Evolutionary conservation across 2,329 filamentous ascomycete species (phyloP).

Genomic region (Rhexocercosporidium sp.): DNA sequence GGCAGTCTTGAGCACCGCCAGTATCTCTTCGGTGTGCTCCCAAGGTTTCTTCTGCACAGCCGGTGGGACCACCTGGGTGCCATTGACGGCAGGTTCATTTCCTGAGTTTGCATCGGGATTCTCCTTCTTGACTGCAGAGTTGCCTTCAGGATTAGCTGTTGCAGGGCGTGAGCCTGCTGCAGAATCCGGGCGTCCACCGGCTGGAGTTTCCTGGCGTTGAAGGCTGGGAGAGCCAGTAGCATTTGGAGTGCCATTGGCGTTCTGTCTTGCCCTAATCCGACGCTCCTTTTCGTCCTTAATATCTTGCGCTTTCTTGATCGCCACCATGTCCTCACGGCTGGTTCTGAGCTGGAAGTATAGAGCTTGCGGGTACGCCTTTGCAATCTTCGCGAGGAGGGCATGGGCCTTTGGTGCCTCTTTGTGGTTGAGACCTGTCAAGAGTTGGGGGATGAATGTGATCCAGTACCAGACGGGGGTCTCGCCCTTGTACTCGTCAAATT

Average conservation of each 20-base stretch:
- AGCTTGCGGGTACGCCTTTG: constrained; percentile 93
- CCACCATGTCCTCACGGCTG: constrained; percentile 89
- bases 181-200: constrained; percentile 32
- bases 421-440: constrained; percentile 88
- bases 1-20: constrained; percentile 93
- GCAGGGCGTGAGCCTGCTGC: constrained; percentile 45
- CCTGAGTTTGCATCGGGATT: constrained; percentile 42
- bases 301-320: constrained; percentile 88
- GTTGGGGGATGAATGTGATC: constrained; percentile 98
- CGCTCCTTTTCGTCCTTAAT: constrained; percentile 64
- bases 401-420: constrained; percentile 90
- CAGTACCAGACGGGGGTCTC: constrained; percentile 99
- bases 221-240: constrained; percentile 40
- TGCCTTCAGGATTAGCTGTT: constrained; percentile 50
- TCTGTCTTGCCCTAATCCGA: constrained; percentile 47
- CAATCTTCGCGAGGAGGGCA: constrained; percentile 87
- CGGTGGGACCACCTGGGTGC: constrained; percentile 40
- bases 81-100: constrained; percentile 48
- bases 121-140: constrained; percentile 39
- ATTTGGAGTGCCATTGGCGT: constrained; percentile 34
- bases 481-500: constrained; percentile 96
- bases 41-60: constrained; percentile 70
- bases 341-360: constrained; percentile 95
- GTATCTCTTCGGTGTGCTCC: constrained; percentile 96
- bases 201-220: constrained; percentile 37